Evolutionary conservation across 306 rosid genomes (phyloP), one percentile per base, ranked within the genome.

Genomic region (Casuarina equisetifolia): DNA sequence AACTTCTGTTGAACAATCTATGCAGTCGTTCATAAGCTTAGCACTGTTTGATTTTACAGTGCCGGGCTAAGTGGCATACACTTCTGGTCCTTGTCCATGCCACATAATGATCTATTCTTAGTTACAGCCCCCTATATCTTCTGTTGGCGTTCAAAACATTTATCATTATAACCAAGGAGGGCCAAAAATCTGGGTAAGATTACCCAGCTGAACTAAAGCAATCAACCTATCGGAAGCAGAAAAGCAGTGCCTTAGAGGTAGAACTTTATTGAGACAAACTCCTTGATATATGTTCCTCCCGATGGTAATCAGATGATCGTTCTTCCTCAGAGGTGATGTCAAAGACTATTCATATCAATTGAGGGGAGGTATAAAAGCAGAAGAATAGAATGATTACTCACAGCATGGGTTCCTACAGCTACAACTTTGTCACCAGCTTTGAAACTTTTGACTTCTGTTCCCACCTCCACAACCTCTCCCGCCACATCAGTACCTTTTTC

Each of bases 361-460:
- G 19, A 16, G n/a, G 9, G 36, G 46, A 5, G 74, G 13, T 5
- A 76, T 25, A 55, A 35, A 48, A 19, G 15, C 53, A 36, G 54
- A n/a, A 12, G 58, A 74, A 64, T 58, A 64, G 5, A 40, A 42
- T 12, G 73, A 64, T 38, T 63, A 76, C 92, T 88, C 77, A 91
- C 97, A 42, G 53, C 17, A 32, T 58, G 48, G 74, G 13, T 44
- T 40, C 76, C 81, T 12, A 62, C 0, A 68, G 88, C 84, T 32
- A 88, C 87, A 69, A 91, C 94, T 89, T 89, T 89, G 90, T 89
- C 91, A 46, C 92, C 94, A 4, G 84, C 77, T 80, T 83, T 86
- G 84, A 89, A 88, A 70, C 82, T 88, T 49, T 38, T 77, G 39
- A 90, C 94, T 44, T 83, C 85, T 82, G 58, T 40, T 74, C 97